Base-by-base conservation (phyloP, 2,329 filamentous ascomycete species). In the Clarireedia homoeocarpa region DNA sequence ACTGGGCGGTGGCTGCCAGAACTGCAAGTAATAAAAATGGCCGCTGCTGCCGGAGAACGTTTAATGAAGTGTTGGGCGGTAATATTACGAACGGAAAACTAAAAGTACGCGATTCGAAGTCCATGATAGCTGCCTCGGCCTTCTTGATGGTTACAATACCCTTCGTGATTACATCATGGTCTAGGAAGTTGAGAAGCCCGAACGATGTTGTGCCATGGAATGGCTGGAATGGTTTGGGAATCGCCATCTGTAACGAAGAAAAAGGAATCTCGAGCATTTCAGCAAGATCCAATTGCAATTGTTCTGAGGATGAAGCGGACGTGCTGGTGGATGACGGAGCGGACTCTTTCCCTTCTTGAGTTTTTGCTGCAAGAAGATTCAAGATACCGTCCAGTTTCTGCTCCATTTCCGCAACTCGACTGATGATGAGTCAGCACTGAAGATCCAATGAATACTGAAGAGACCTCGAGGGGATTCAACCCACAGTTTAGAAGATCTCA, bases 1-100 rank as follows among this genome's bases (percentile, higher is more conserved):
- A 71, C 30, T 75, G 73, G 1, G 72, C 74, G 36, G 77, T 77
- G 1, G 76, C 73, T 2, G 79, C 75, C 1, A 83, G 67, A 17
- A 83, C 75, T 2, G 80, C 75, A 12, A 83, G 66, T 38, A 83
- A 65, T 17, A 83, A 68, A 61, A 83, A 81, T 0, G 81, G 81
- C 26, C 72, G 71, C 73, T 73, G 0, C 68, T 69, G 0, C 65
- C 67, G 6, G 78, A 68, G 4, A 69, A 62, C n/a, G 78, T 70
- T 58, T 71, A 77, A 0, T 75, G 79, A 51, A 73, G 76, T 71
- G 66, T 56, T 70, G 65, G 30, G 69, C 65, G 56, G 64, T 55
- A 66, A 17, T 20, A 62, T 23, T 1, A 67, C 56, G 51, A 66
- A 67, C 5, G 65, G 65, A 34, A 65, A 65, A 4, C 42, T 27